Percentiles rank a stretch among this genome's conserved stretches.
Conservation (phyloP, 306 rosid species). For the Cajanus cajan region DNA sequence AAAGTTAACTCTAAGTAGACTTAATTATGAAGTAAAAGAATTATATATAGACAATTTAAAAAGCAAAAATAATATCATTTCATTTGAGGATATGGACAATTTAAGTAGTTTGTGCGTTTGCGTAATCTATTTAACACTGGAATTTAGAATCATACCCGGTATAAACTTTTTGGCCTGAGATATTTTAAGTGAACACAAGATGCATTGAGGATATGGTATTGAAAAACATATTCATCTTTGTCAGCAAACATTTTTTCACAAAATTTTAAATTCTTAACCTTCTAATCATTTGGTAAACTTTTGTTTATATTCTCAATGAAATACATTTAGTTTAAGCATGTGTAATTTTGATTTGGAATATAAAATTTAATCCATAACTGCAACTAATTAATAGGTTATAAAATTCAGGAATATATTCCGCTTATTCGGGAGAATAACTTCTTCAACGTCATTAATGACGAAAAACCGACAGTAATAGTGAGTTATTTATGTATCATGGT, state of each 20-base stretch:
- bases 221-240: not conserved
- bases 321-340: not conserved
- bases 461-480: too few relatives aligned
- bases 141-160: not conserved
- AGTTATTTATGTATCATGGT: too few relatives aligned
- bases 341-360: not conserved
- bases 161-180: not conserved
- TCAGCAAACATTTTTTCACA: not conserved
- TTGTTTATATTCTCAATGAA: not conserved
- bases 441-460: too few relatives aligned
- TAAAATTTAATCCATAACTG: not conserved
- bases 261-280: not conserved
- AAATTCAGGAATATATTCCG: not conserved
- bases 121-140: not conserved
- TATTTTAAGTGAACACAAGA: not conserved
- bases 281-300: not conserved
- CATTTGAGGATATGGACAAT: not conserved
- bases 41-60: not conserved
- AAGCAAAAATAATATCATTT: not conserved
- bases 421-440: not conserved
- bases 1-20: too few relatives aligned
- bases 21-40: too few relatives aligned
- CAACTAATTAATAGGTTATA: not conserved
- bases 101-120: not conserved
- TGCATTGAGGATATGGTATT: not conserved